These are phyloP conservation scores for Massariosphaeria phaeospora DNA, from an alignment of 495 filamentous ascomycete genomes.

Conservation along the genomic window DNA sequence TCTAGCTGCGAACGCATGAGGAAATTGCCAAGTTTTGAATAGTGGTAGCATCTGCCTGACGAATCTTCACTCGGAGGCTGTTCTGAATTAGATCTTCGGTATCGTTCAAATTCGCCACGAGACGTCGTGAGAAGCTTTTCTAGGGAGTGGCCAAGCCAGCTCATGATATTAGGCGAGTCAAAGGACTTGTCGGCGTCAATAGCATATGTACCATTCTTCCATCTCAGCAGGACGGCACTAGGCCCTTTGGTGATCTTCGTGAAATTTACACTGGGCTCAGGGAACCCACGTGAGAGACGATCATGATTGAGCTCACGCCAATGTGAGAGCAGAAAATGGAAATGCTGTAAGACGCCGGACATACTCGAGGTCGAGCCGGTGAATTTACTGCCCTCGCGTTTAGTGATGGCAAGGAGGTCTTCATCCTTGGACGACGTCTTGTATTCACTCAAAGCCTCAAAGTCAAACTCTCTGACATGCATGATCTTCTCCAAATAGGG, in stretches of 20 bases:
- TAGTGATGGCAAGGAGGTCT: conserved; percentile 60
- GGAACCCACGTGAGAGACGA: conserved; percentile 63
- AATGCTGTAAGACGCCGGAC: conserved; percentile 80
- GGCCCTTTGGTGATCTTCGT: conserved; percentile 66
- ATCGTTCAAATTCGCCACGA: conserved; percentile 77
- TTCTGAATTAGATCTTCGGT: conserved; percentile 60
- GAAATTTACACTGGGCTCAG: conserved; percentile 55
- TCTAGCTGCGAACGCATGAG: conserved; percentile 95
- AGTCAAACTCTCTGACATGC: conserved; percentile 89
- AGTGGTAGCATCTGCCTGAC: conserved; percentile 63
- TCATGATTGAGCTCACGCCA: conserved; percentile 68
- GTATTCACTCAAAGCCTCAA: conserved; percentile 73
- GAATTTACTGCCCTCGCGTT: conserved; percentile 68
- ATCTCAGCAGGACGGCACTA: conserved; percentile 76
- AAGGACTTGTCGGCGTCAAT: conserved; percentile 96
- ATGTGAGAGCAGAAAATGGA: conserved; percentile 83
- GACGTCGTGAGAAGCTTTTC: conserved; percentile 88
- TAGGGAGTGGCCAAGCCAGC: conserved; percentile 88
- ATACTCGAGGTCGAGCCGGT: conserved; percentile 94
- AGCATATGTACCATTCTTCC: conserved; percentile 82
- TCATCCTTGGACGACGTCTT: conserved; percentile 83
- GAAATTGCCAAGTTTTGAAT: conserved; percentile 82
- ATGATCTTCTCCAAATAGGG: conserved; percentile 88
- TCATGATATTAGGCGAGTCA: conserved; percentile 77
- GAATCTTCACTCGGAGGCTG: conserved; percentile 58